Evolutionary conservation across 306 rosid species (phyloP).

Genomic region (Dalbergia cultrata): DNA sequence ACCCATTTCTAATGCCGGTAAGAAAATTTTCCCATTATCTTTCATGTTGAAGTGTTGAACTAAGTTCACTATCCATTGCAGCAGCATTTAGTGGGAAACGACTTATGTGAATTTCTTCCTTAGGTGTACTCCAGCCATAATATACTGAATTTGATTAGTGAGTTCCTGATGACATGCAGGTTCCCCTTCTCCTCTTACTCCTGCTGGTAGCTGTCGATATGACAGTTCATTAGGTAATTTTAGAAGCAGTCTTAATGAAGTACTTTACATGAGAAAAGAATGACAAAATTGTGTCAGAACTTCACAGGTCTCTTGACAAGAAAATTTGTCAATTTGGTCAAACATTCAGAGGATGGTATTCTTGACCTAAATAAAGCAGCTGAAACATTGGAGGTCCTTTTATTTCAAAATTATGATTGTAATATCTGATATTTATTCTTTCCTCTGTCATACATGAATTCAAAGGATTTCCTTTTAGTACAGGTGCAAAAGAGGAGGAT

Average conservation of each 20-base stretch:
- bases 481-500: constrained; percentile 99
- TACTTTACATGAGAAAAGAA: constrained; percentile 38
- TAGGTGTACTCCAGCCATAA: constrained; percentile 6
- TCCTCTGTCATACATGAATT: constrained; percentile 43
- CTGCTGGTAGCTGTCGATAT: constrained; percentile 89
- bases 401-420: constrained; percentile 21
- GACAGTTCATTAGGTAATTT: constrained; percentile 95
- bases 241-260: constrained; percentile 34
- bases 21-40: constrained; percentile 39
- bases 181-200: constrained; percentile 89
- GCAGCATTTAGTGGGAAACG: constrained; percentile 40
- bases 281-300: constrained; percentile 54
- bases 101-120: constrained; percentile 31
- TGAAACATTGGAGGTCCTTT: constrained; percentile 83
- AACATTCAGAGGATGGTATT: constrained; percentile 92
- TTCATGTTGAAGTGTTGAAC: constrained; percentile 29
- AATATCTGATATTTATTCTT: constrained; percentile 33
- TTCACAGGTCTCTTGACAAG: constrained; percentile 91
- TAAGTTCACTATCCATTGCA: constrained; percentile 36
- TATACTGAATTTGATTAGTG: constrained; percentile 31
- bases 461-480: constrained; percentile 31
- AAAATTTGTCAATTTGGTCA: constrained; percentile 91
- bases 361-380: constrained; percentile 98
- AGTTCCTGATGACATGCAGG: constrained; percentile 61
- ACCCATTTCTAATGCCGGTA: constrained; percentile 80